Percentiles rank a stretch among this genome's conserved stretches.
These are phyloP conservation scores for Agastache rugosa DNA, from an alignment of 257 asterid genomes.

Conservation along the genomic window DNA sequence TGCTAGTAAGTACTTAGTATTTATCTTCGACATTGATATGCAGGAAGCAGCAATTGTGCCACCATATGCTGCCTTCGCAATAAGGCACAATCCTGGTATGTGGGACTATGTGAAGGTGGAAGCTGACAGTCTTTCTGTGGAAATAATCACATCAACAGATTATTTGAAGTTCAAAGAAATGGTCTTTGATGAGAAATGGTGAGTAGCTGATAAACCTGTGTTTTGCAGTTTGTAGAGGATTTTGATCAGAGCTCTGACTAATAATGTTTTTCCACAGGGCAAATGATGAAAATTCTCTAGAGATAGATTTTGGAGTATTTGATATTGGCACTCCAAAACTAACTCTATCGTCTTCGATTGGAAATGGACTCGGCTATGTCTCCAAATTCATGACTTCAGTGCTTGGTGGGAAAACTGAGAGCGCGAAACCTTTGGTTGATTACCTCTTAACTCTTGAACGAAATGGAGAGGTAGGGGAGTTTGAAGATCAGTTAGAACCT, in stretches of 20 bases:
- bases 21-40: slow-evolving; percentile 1
- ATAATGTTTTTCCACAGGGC: slow-evolving; percentile 59
- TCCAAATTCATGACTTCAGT: slow-evolving; percentile 70
- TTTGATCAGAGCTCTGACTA: neutral
- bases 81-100: slow-evolving; percentile 70
- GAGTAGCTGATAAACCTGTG: slow-evolving; percentile 18
- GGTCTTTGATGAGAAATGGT: slow-evolving; percentile 73
- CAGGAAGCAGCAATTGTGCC: slow-evolving; percentile 89
- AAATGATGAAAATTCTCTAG: slow-evolving; percentile 71
- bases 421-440: slow-evolving; percentile 63
- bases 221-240: slow-evolving; percentile 2
- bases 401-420: slow-evolving; percentile 52
- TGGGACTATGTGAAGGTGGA: slow-evolving; percentile 79
- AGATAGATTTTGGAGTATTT: slow-evolving; percentile 76
- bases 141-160: slow-evolving; percentile 57
- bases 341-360: slow-evolving; percentile 66
- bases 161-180: slow-evolving; percentile 72
- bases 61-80: slow-evolving; percentile 76
- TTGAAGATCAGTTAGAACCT: neutral
- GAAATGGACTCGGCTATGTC: slow-evolving; percentile 62
- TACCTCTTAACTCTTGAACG: slow-evolving; percentile 68
- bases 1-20: neutral
- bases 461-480: slow-evolving; percentile 65
- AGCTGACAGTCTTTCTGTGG: slow-evolving; percentile 57
- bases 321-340: slow-evolving; percentile 50